These are phyloP conservation scores for Albophoma yamanashiensis DNA, from an alignment of 2,329 filamentous ascomycete genomes.

Conservation along the genomic window DNA sequence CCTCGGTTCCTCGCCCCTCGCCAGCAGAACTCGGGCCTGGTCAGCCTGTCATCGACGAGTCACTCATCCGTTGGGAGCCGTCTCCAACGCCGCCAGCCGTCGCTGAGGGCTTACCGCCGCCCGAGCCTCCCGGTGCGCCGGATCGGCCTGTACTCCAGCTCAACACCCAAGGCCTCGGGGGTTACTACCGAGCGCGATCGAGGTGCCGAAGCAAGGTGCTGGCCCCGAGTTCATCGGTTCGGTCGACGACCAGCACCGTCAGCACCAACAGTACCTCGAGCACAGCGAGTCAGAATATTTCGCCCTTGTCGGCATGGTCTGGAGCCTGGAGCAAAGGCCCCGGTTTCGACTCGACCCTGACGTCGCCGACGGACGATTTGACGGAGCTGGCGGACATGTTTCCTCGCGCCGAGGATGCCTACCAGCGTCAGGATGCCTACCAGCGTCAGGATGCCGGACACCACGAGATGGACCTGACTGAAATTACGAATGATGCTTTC, in stretches of 20 bases:
- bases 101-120: slow-evolving; percentile 12
- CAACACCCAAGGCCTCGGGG: slow-evolving; percentile 21
- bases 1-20: background rate
- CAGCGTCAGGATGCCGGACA: slow-evolving; percentile 11
- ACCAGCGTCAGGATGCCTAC: slow-evolving; percentile 10
- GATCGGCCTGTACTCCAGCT: slow-evolving; percentile 27
- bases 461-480: slow-evolving; percentile 3
- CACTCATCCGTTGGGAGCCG: slow-evolving; percentile 15
- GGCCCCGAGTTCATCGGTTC: slow-evolving; percentile 36
- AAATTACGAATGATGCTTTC: slow-evolving; percentile 13
- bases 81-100: slow-evolving; percentile 13
- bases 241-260: slow-evolving; percentile 30
- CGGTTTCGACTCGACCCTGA: slow-evolving; percentile 30
- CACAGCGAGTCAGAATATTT: slow-evolving; percentile 31
- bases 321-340: slow-evolving; percentile 27
- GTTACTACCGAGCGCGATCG: slow-evolving; percentile 16
- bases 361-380: slow-evolving; percentile 33
- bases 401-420: slow-evolving; percentile 11
- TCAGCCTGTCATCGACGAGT: slow-evolving; percentile 5
- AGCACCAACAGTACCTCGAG: slow-evolving; percentile 26
- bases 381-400: slow-evolving; percentile 21
- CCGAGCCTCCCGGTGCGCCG: slow-evolving; percentile 6
- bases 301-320: slow-evolving; percentile 34
- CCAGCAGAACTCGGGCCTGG: slow-evolving; percentile 14
- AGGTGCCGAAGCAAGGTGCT: slow-evolving; percentile 29